Base-by-base conservation (phyloP, 2,329 filamentous ascomycete species). In the Niveomyces coronatus region DNA sequence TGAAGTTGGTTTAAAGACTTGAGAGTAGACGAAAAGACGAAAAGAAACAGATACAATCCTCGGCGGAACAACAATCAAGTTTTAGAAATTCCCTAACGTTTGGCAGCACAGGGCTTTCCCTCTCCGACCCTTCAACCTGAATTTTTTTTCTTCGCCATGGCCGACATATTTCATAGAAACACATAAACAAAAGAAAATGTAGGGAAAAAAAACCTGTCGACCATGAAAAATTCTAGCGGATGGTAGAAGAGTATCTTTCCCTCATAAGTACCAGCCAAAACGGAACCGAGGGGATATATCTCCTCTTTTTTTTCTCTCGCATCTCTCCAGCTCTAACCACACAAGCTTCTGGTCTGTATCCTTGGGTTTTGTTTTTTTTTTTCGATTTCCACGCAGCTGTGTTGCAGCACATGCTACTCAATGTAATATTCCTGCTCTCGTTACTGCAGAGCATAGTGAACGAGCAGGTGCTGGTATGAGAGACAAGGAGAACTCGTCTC, bases 161-260 rank as follows among this genome's bases (percentile, higher is more conserved):
- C n/a, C n/a, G n/a, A n/a, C n/a, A n/a, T n/a, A n/a, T n/a, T n/a
- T n/a, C n/a, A n/a, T n/a, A n/a, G n/a, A n/a, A n/a, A n/a, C n/a
- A n/a, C n/a, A n/a, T n/a, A n/a, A 33, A 41, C 36, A 44, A 40
- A 45, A 36, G 9, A 37, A 31, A 31, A 33, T 22, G 15, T 19
- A 40, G 45, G 41, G 39, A 43, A 40, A 46, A 42, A 47, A 42
- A 33, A 35, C 37, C 39, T 31, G 41, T 43, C 37, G 39, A 47
- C 43, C 45, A 50, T 50, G 60, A 58, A 58, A 11, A 24, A 7
- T 24, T 24, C 11, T n/a, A n/a, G n/a, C n/a, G n/a, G n/a, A n/a
- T n/a, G n/a, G n/a, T n/a, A n/a, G 55, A 62, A 61, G 74, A 86
- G 82, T 94, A 87, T 96, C 89, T 96, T 96, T 96, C 89, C 89